A percentile compares a stretch with the other conserved stretches of the same genome.
Evolutionary conservation across 208 protist species (phyloP).

Genomic region (Wallacemonas sp.): DNA sequence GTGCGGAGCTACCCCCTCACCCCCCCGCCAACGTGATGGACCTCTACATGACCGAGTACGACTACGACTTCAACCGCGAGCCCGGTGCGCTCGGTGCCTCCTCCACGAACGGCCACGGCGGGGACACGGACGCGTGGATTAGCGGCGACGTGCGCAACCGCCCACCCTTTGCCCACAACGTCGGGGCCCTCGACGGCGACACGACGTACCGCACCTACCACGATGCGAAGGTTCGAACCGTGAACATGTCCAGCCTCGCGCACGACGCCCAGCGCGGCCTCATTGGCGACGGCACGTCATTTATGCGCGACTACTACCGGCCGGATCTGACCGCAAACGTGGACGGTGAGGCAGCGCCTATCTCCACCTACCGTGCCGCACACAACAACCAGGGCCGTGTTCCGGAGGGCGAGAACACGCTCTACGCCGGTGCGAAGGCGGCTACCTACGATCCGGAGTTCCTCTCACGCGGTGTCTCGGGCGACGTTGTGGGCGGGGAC

Average conservation of each 20-base stretch:
- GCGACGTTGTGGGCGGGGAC: constrained; percentile 43
- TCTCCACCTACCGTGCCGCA: constrained; percentile 63
- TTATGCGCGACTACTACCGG: constrained; percentile 31
- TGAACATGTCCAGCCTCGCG: not conserved
- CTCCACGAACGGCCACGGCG: not conserved
- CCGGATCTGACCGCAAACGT: constrained; percentile 35
- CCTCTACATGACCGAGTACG: constrained; percentile 82
- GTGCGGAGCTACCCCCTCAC: constrained; percentile 41
- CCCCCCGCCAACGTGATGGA: constrained; percentile 71
- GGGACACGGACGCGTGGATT: constrained; percentile 19
- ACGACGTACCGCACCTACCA: constrained; percentile 44
- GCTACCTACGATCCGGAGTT: constrained; percentile 55
- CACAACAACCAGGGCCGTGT: constrained; percentile 34
- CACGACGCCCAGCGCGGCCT: not conserved
- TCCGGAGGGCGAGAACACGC: constrained; percentile 13
- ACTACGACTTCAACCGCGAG: constrained; percentile 87
- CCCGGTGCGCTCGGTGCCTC: not conserved
- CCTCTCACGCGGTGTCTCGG: constrained; percentile 30
- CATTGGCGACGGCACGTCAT: constrained; percentile 19
- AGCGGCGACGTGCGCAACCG: constrained; percentile 78
- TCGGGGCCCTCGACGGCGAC: constrained; percentile 15
- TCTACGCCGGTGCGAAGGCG: constrained; percentile 54
- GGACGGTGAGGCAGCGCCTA: constrained; percentile 42
- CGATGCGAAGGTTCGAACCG: not conserved
- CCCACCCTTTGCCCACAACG: constrained; percentile 54